Evolutionary conservation across 306 rosid genomes (phyloP), one percentile per base, ranked within the genome.

Genomic region (Macrotyloma uniflorum): DNA sequence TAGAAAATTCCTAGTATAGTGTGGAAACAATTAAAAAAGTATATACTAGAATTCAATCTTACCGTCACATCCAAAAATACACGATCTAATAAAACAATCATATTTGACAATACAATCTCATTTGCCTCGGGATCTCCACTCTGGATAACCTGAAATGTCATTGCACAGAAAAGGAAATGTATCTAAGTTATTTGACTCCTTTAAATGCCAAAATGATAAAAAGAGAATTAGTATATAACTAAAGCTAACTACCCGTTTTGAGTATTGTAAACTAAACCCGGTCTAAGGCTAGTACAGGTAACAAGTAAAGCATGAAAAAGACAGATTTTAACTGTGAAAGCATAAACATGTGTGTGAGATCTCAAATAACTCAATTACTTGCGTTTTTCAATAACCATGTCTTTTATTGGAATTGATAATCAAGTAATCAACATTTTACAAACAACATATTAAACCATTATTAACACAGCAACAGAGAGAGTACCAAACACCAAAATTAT

Each of bases 11-110:
- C 23, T 5, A 15, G 13, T 19, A 51, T 5, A 15, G 13, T 19
- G 61, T 4, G 20, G 40, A 73, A 75, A 79, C 46, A 40, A 51
- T 65, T 49, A 62, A 20, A 22, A 61, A 24, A 64, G n/a, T 26
- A 23, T 18, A 42, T 53, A 62, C 75, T 20, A 73, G 59, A 72
- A 72, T 40, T 45, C 62, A 79, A 51, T 51, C 76, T 73, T 89
- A 94, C 99, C 93, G 83, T 90, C 71, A 96, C 97, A 86, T 96
- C 99, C 88, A 86, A 84, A 83, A 85, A 80, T 70, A 91, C 38
- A 33, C 96, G 97, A 89, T 96, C 99, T 54, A 96, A 70, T 12
- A 79, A 87, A 71, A 86, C 91, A 77, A 84, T 61, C 98, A 96
- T 96, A 85, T 93, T 93, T 51, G 96, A 88, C 75, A 93, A 75